Evolutionary conservation across 2,329 filamentous ascomycete species (phyloP), one percentile per base, ranked within the genome.

Genomic region (Xylaria hypoxylon): DNA sequence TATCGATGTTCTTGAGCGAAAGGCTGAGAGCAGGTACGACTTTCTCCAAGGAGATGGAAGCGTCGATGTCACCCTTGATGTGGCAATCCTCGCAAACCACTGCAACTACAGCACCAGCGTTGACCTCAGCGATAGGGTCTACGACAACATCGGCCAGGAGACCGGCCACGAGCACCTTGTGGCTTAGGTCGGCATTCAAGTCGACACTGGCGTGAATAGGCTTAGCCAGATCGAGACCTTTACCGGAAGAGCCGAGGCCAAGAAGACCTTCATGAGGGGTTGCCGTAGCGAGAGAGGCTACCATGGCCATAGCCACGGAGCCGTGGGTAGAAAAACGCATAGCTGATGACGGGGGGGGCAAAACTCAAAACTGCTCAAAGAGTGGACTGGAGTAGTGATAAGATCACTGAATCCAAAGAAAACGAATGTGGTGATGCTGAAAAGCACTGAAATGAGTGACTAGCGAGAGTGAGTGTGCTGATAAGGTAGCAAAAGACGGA

Each of bases 51-150:
- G 78, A 80, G 24, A 86, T 74, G 61, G 80, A 77, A 13, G 83
- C 81, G 15, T 77, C 78, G 45, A 84, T 80, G n/a, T 76, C 75
- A 69, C 85, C 86, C 70, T 83, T 80, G 48, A 85, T 78, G 72
- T 84, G 85, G 73, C 85, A 86, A 11, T 80, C 81, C 11, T 79
- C 77, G 74, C 85, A 86, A 35, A 77, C 74, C 51, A 85, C 71
- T 1, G 68, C 65, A 5, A 81, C 71, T 28, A 73, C 71, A 8
- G 75, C 73, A 50, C 60, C 74, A 26, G 72, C 71, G 47, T 66
- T 59, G 1, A 72, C 76, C 6, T 55, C 68, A 11, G 73, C 74
- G 1, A 80, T 62, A 48, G 84, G 76, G 64, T 86, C 82, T 56
- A 87, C 74, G 2, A 75, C 68, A 0, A 77, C 71, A 35, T 72